Conservation (phyloP, 305 asterid genomes). For the Withania somnifera region DNA sequence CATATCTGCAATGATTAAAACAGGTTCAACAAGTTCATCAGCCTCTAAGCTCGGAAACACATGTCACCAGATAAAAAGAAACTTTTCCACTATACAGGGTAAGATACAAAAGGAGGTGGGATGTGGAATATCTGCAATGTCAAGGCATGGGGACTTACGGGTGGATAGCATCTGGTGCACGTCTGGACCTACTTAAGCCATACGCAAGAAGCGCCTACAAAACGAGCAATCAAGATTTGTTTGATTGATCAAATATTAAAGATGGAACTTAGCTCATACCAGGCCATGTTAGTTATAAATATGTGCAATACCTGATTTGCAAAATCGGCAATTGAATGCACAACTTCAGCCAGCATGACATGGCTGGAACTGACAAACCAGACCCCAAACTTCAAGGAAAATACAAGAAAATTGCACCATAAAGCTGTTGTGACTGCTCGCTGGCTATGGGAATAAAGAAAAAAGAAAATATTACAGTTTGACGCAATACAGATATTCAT, state of each 20-base stretch:
- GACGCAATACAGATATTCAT: background rate
- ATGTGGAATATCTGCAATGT: background rate
- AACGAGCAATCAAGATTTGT: background rate
- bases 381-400: constrained; percentile 94
- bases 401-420: constrained; percentile 97
- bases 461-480: constrained; percentile 5
- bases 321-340: constrained; percentile 93
- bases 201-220: constrained; percentile 93
- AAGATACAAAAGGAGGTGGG: background rate
- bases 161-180: constrained; percentile 96
- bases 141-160: constrained; percentile 52
- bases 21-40: constrained; percentile 14
- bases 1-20: constrained; percentile 52
- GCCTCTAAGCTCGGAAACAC: background rate
- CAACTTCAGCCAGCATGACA: constrained; percentile 89
- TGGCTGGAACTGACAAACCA: constrained; percentile 94
- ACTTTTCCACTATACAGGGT: background rate
- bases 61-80: background rate
- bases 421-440: constrained; percentile 93
- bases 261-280: background rate
- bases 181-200: constrained; percentile 90
- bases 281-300: background rate
- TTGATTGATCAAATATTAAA: background rate
- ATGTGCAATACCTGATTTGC: constrained; percentile 70
- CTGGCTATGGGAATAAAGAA: constrained; percentile 40